Evolutionary conservation across 495 filamentous ascomycete species (phyloP), one percentile per base, ranked within the genome.

Genomic region (Parmelia sp.): DNA sequence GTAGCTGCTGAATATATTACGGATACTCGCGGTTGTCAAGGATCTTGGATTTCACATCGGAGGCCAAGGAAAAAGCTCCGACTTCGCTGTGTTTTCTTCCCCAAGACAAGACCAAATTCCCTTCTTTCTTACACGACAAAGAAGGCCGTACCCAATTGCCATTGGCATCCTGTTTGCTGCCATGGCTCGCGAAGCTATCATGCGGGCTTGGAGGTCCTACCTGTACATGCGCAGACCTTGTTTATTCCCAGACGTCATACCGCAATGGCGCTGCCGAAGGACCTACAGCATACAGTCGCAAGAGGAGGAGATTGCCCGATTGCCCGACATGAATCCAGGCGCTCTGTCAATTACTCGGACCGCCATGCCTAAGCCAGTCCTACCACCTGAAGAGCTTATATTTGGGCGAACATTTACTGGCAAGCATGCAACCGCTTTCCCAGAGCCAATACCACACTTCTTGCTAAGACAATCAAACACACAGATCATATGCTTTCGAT

Each of bases 401-500:
- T 97, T 97, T 71, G 92, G 92, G 59, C 83, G 83, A 65, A 88
- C 84, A 25, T 98, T 97, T 74, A 96, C 92, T 62, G 91, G 90
- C 91, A 75, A 44, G 71, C 33, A 36, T 11, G 47, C 35, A 61
- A 61, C 25, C 36, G 36, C n/a, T 40, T 23, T 55, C 42, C 35
- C 19, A 39, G 25, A 33, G 25, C 17, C 15, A 55, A 25, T 8
- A 33, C n/a, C 33, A 65, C 29, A 35, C 25, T 27, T 33, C 23
- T 25, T 56, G 37, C 27, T 63, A 63, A 63, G 31, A 6, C 61
- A 17, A 15, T 55, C 64, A 21, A 39, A 27, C 25, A 61, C 12
- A 68, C 70, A 92, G 93, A 96, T 78, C 94, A 98, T 77, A 98
- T 98, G 95, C 85, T 98, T 66, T 87, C 88, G 42, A 80, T 95